Conservation (phyloP, 1,284 basidiomycete species). For the Kwoniella shivajii region DNA sequence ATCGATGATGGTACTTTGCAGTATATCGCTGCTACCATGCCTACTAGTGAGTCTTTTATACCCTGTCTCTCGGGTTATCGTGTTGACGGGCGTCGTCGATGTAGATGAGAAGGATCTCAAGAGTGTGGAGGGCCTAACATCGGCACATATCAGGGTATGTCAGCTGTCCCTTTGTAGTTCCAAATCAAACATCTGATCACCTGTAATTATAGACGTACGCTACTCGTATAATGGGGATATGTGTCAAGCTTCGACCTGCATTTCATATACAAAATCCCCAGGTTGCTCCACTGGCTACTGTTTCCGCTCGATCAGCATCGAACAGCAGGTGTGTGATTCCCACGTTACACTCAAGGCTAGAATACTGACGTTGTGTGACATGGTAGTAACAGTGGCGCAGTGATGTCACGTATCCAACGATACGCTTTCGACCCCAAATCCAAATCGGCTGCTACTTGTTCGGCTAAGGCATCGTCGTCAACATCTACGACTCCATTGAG, state of each 20-base stretch:
- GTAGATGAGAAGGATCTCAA: too few species aligned
- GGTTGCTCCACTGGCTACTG: constrained; percentile 9
- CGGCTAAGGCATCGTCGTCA: neutral
- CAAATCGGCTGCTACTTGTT: neutral
- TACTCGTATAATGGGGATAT: constrained; percentile 17
- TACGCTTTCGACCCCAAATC: constrained; percentile 7
- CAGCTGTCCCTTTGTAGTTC: neutral
- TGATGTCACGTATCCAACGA: neutral
- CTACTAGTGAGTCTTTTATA: constrained; percentile 37
- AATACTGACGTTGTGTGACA: neutral
- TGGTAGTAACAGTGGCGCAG: neutral
- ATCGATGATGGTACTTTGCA: constrained; percentile 40
- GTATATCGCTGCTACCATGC: constrained; percentile 46
- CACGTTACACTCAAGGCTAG: neutral
- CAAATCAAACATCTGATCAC: neutral
- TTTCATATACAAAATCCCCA: neutral
- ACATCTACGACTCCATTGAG: constrained; percentile 4
- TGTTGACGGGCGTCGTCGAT: neutral
- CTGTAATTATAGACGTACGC: constrained; percentile 8
- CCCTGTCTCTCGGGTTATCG: neutral
- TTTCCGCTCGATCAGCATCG: constrained; percentile 2
- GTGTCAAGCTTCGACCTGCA: constrained; percentile 12
- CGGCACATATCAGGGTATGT: constrained; percentile 18
- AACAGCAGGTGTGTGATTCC: neutral
- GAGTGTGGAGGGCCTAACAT: constrained; percentile 37